Evolutionary conservation across 2,329 filamentous ascomycete genomes (phyloP), one percentile per base, ranked within the genome.

Genomic region (Lachnellula arida): DNA sequence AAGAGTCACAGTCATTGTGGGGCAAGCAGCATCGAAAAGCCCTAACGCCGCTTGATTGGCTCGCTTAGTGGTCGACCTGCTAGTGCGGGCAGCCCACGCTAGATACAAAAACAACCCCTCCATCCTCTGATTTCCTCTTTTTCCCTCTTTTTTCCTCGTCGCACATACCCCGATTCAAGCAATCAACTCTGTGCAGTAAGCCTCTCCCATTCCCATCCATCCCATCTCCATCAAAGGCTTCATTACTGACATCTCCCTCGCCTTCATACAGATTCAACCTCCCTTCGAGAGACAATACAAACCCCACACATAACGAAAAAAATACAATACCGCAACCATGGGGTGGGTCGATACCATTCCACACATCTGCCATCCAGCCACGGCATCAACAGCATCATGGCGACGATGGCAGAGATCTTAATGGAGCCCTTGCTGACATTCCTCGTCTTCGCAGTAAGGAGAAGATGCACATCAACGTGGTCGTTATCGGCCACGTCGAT

Each of bases 401-500:
- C 59, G 40, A 54, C 49, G 55, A 54, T 42, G 46, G 43, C 34
- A 8, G 55, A 23, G 17, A 63, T 60, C 47, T 58, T 55, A 37
- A 62, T 62, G 43, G 49, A 55, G 46, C 53, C 19, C 17, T 37
- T 58, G 59, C 66, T 69, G 56, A 69, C 59, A 6, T 32, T n/a
- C 55, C 51, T 65, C 50, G 49, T 25, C 60, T 46, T 51, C 66
- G 70, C 74, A 93, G 92, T 89, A 97, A 91, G 84, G 86, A 96
- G 74, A 96, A 96, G 88, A 81, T 78, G 80, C 93, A 97, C 80
- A 91, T 97, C 80, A 92, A 92, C 89, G 88, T 96, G 79, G 91
- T 96, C 81, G 91, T 96, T 79, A 96, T 96, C 85, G 91, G 92
- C 85, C 93, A 96, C 87, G 92, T 96, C 90, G 91, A 96, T 82